Conservation (phyloP, 2,329 filamentous ascomycete species). For the Ceratocystis eucalypticola region DNA sequence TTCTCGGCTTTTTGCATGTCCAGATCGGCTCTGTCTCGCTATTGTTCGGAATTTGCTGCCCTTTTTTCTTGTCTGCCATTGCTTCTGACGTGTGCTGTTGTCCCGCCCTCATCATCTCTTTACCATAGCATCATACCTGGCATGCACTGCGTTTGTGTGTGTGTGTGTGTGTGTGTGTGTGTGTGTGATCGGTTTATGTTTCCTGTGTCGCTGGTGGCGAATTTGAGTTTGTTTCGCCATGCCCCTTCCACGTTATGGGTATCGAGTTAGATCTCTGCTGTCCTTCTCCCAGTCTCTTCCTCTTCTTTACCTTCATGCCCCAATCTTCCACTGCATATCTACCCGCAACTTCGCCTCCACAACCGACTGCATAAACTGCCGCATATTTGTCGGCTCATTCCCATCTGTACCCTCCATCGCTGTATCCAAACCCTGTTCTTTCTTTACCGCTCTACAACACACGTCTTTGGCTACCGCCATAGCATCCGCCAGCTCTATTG, state of each 20-base stretch:
- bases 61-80: neutral
- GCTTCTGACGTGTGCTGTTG: neutral
- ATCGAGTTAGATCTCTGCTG: neutral
- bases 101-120: neutral
- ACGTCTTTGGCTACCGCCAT: constrained; percentile 49
- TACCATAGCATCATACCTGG: constrained; percentile 1
- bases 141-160: neutral
- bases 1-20: neutral
- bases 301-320: neutral
- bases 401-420: constrained; percentile 34
- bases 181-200: constrained; percentile 8
- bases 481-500: constrained; percentile 61
- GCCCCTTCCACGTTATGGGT: neutral
- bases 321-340: constrained; percentile 43
- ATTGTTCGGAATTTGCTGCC: neutral
- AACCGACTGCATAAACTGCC: constrained; percentile 47
- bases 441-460: constrained; percentile 40
- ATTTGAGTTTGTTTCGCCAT: neutral
- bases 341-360: constrained; percentile 42
- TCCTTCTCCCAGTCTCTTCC: neutral
- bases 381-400: constrained; percentile 36
- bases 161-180: neutral
- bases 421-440: constrained; percentile 30
- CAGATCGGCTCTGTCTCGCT: neutral
- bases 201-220: neutral